These are phyloP conservation scores for Colletotrichum noveboracense DNA, from an alignment of 2,329 filamentous ascomycete genomes.

Conservation along the genomic window DNA sequence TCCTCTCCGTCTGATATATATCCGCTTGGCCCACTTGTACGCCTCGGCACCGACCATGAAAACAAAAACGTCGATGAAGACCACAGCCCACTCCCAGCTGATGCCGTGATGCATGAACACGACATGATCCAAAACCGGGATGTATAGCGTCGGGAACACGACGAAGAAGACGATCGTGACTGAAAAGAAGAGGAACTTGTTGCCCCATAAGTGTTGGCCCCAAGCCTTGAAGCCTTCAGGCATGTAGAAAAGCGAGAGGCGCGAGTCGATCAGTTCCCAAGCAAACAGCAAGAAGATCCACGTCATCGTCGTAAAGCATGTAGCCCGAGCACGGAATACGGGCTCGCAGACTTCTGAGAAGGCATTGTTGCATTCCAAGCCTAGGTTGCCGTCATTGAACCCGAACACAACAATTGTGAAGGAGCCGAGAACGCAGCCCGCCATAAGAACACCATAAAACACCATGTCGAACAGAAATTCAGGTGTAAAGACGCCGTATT, in stretches of 20 bases:
- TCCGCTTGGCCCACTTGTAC: slow-evolving; percentile 72
- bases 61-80: slow-evolving; percentile 38
- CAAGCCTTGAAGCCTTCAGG: slow-evolving; percentile 69
- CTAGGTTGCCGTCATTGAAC: slow-evolving; percentile 61
- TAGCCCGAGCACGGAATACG: slow-evolving; percentile 75
- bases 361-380: slow-evolving; percentile 62
- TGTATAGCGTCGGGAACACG: slow-evolving; percentile 60
- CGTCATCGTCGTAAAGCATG: slow-evolving; percentile 75
- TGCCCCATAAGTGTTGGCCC: slow-evolving; percentile 72
- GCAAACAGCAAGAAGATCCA: slow-evolving; percentile 80
- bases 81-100: slow-evolving; percentile 67
- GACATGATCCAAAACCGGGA: slow-evolving; percentile 61
- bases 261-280: slow-evolving; percentile 79
- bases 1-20: slow-evolving; percentile 46
- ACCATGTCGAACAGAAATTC: slow-evolving; percentile 72
- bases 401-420: slow-evolving; percentile 71
- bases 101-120: slow-evolving; percentile 68
- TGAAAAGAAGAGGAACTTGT: slow-evolving; percentile 74
- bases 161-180: slow-evolving; percentile 55
- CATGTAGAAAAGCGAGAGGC: slow-evolving; percentile 78
- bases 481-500: slow-evolving; percentile 67
- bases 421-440: slow-evolving; percentile 64
- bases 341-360: slow-evolving; percentile 61
- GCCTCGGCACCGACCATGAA: slow-evolving; percentile 70
- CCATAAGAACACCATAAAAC: slow-evolving; percentile 73